Percentiles rank a stretch among this genome's conserved stretches.
Conservation (phyloP, 495 filamentous ascomycete species). For the Talaromyces stipitatus region DNA sequence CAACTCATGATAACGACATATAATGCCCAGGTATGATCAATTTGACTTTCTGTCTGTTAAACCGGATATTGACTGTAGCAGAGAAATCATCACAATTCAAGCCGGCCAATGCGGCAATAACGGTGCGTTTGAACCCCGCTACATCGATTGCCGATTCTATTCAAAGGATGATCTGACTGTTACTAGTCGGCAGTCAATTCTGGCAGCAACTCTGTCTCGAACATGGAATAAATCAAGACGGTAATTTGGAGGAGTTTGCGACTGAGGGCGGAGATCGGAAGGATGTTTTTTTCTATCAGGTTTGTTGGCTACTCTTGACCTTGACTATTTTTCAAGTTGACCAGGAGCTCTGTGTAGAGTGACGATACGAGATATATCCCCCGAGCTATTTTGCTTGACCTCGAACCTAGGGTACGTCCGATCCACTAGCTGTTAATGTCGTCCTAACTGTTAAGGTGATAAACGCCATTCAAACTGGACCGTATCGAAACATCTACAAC, state of each 20-base stretch:
- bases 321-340: not conserved
- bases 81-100: constrained; percentile 99
- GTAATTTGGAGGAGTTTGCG: constrained; percentile 91
- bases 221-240: constrained; percentile 95
- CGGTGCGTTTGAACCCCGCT: constrained; percentile 52
- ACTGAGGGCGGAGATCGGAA: constrained; percentile 96
- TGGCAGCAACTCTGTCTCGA: constrained; percentile 97
- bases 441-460: constrained; percentile 55
- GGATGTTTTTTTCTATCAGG: constrained; percentile 98
- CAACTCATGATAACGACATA: constrained; percentile 9
- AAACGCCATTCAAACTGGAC: constrained; percentile 80
- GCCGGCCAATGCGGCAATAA: constrained; percentile 99
- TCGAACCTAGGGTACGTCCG: constrained; percentile 74
- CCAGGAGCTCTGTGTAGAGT: constrained; percentile 36
- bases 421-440: not conserved
- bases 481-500: constrained; percentile 98
- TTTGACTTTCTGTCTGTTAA: too few relatives aligned
- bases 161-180: not conserved
- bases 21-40: constrained; percentile 37
- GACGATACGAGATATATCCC: constrained; percentile 98
- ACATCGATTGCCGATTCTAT: constrained; percentile 2
- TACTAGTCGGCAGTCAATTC: constrained; percentile 83
- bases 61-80: constrained; percentile 28
- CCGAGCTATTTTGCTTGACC: constrained; percentile 86
- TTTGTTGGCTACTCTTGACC: constrained; percentile 11